These are phyloP conservation scores for Musa beccarii DNA, from an alignment of 176 grass and related monocot species.

Conservation along the genomic window DNA sequence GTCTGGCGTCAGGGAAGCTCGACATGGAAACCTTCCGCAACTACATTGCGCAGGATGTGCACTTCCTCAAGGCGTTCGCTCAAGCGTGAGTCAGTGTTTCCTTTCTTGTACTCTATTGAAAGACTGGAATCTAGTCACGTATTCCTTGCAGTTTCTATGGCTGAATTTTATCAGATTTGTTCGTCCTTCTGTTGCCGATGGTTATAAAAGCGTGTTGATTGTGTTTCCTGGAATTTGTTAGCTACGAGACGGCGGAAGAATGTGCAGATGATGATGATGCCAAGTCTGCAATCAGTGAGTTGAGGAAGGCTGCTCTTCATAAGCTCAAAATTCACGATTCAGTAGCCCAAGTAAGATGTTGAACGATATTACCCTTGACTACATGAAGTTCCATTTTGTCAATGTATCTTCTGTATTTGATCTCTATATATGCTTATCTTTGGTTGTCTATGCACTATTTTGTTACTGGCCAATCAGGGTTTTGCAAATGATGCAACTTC, in stretches of 20 bases:
- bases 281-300: constrained; percentile 48
- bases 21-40: constrained; percentile 55
- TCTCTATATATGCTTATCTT: too few relatives aligned
- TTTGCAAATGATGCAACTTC: too few relatives aligned
- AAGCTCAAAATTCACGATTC: constrained; percentile 71
- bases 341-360: constrained; percentile 40
- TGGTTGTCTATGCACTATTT: too few relatives aligned
- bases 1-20: constrained; percentile 59
- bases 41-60: constrained; percentile 69
- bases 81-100: constrained; percentile 42
- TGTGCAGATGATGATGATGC: constrained; percentile 88
- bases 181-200: not conserved
- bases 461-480: too few relatives aligned
- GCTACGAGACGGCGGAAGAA: constrained; percentile 88
- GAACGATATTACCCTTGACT: not conserved
- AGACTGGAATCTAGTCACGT: not conserved
- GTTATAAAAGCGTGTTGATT: not conserved
- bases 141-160: too few relatives aligned
- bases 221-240: constrained; percentile 16
- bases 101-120: not conserved
- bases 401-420: too few relatives aligned
- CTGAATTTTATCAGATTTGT: not conserved
- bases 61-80: constrained; percentile 78
- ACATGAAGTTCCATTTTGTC: not conserved
- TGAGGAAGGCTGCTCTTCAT: constrained; percentile 43